Evolutionary conservation across 805 yeast species (phyloP), one percentile per base, ranked within the genome.

Genomic region (Yamadazyma laniorum): DNA sequence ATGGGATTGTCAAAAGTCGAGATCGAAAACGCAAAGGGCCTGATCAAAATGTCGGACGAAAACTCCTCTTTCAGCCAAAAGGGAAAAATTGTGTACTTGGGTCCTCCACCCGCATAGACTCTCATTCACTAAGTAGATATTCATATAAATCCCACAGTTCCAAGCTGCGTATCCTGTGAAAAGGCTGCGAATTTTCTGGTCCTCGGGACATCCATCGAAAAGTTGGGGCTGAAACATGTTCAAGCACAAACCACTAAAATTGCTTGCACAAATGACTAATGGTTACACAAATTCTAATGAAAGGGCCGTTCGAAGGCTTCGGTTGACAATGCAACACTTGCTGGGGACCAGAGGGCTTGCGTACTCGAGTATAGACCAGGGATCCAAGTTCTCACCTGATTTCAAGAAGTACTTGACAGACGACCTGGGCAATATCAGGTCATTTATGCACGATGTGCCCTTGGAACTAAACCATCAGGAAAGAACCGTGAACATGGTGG

Each of bases 401-500:
- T 69, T 50, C 61, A 72, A 70, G 42, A 68, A 69, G 28, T 82
- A 77, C 42, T 61, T 61, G 37, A 54, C 72, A 13, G 52, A 59
- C 40, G 48, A 68, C 9, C 23, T 21, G 4, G 76, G 75, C 3
- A 62, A 70, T 43, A 50, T 76, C 5, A 76, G 78, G 1, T 82
- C 89, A 0, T 81, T 62, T 53, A 82, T 85, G 63, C 95, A 85
- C 53, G 95, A 85, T 53, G 63, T 83, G 3, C 88, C 90, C 2
- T 49, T 84, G 7, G 66, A 63, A 8, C 56, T 80, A 6, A 63
- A 80, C 44, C 43, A 48, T n/a, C 50, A 52, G 1, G 52, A 52
- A 11, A 52, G 44, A 7, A 65, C 68, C 13, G 80, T 79, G 16
- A 67, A 56, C 56, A 70, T 68, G 70, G 59, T 69, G 23, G 68